Base-by-base conservation (phyloP, 2,329 filamentous ascomycete species). In the Lachnellula willkommii region DNA sequence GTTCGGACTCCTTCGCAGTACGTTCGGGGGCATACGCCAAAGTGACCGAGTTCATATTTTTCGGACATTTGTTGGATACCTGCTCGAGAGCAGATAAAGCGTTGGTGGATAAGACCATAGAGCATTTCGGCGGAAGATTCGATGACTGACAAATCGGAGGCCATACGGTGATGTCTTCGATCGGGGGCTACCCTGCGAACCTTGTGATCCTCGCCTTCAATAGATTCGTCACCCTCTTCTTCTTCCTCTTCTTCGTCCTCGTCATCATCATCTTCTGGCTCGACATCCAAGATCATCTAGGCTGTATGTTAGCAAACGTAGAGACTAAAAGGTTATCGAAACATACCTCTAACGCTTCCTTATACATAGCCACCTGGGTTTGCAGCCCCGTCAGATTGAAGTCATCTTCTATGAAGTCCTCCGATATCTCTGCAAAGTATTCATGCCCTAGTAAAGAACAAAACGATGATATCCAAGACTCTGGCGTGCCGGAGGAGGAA, bases 371-470 rank as follows among this genome's bases (percentile, higher is more conserved):
- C 52, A 99, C 94, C 75, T 97, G 93, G 58, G 87, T 89, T 74
- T 96, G 91, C 68, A 99, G 79, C 50, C 94, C 94, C 1, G 94
- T 99, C 63, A 99, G 79, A 74, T 99, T 99, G 80, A 99, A 99
- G 74, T 99, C 94, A 84, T 99, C 94, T 73, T 99, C 94, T 70
- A 99, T 97, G 68, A 99, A 99, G 69, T 99, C 94, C 75, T 99
- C 94, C 47, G 90, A 94, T 50, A 99, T 93, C 77, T 99, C 94
- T 60, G 94, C 94, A 73, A 99, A 99, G 77, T 97, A 99, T 74
- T 99, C 94, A 72, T 99, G 94, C 60, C 94, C 94, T 58, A 97
- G 82, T 47, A 97, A 79, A 40, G 90, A 91, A 78, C 94, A 99
- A 73, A 96, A 99, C 56, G 92, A 95, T 61, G 90, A 88, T 77